Percentiles rank a stretch among this genome's conserved stretches.
phyloP scores from a whole-genome alignment of 805 yeast species.

The Yamadazyma tumulicola region DNA sequence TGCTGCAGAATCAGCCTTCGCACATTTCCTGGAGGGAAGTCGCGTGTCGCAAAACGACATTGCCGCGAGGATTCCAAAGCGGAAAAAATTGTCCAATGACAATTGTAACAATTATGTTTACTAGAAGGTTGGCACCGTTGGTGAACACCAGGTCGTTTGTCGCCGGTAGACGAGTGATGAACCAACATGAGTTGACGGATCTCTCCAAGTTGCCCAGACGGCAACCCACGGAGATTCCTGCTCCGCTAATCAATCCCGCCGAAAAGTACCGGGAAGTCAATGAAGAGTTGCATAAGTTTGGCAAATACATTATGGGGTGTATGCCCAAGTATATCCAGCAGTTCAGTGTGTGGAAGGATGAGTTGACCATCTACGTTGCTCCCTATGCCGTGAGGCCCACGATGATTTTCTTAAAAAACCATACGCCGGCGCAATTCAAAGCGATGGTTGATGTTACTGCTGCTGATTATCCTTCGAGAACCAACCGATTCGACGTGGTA shows the following conservation, averaged over 20 bases:
- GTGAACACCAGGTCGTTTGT: not conserved
- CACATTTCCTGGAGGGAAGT: too few species aligned
- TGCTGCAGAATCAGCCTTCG: too few species aligned
- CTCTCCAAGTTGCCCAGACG: conserved; percentile 38
- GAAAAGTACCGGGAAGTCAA: conserved; percentile 64
- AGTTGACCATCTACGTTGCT: conserved; percentile 69
- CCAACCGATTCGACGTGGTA: conserved; percentile 82
- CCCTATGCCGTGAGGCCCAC: conserved; percentile 76
- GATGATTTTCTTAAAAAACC: conserved; percentile 66
- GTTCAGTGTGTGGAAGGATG: conserved; percentile 89
- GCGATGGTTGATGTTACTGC: conserved; percentile 79
- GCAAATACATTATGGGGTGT: conserved; percentile 71
- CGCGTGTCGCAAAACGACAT: too few species aligned
- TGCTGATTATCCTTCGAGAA: conserved; percentile 80
- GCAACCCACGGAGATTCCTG: conserved; percentile 27
- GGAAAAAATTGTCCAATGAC: conserved; percentile 1
- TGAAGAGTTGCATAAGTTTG: conserved; percentile 78
- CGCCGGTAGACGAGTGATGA: not conserved
- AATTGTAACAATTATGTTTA: not conserved
- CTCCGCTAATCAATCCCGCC: conserved; percentile 69
- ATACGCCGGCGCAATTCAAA: conserved; percentile 78
- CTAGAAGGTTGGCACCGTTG: not conserved
- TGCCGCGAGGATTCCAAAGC: too few species aligned
- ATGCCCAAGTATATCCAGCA: conserved; percentile 81
- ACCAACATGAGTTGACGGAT: conserved; percentile 28